Evolutionary conservation across 2,329 filamentous ascomycete species (phyloP), one percentile per base, ranked within the genome.

Genomic region (Phoma sp.): DNA sequence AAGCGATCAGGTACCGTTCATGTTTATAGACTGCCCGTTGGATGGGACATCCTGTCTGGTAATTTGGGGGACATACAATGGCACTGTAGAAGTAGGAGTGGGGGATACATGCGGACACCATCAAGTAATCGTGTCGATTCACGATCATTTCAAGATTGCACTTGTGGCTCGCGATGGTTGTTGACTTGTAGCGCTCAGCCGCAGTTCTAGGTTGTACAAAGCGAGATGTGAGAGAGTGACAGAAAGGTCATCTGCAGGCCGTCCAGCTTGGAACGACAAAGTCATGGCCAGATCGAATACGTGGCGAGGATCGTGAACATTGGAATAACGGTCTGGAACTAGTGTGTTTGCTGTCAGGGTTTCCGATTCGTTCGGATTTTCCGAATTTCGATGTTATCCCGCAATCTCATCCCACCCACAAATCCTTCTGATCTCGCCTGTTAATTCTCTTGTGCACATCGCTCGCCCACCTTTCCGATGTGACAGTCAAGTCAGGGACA

Each of bases 281-380:
- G n/a, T n/a, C n/a, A 17, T 17, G 32, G 38, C 45, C 51, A 46
- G 30, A 54, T 54, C 33, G 45, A 46, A 40, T 39, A 30, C 28
- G 45, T 49, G 45, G 51, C 39, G 45, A 54, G 45, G 21, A 54
- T 54, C 51, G 45, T 23, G 46, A 40, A 43, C 29, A 21, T n/a
- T n/a, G n/a, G n/a, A 26, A 7, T 6, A 20, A 34, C n/a, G 21
- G 34, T 37, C 45, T 54, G 34, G 45, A n/a, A 40, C 34, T 49
- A 28, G 33, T n/a, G 45, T 29, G 34, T 14, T n/a, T 20, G 28
- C 25, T 25, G 14, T 40, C 11, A 7, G 23, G 10, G 17, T n/a
- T n/a, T 25, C 25, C 30, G 29, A 47, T 42, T 37, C 37, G 30
- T 23, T 20, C n/a, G 15, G 9, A 12, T 17, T 30, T 25, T 4